Evolutionary conservation across 257 asterid genomes (phyloP).

Genomic region (Nyctanthes arbortristis): DNA sequence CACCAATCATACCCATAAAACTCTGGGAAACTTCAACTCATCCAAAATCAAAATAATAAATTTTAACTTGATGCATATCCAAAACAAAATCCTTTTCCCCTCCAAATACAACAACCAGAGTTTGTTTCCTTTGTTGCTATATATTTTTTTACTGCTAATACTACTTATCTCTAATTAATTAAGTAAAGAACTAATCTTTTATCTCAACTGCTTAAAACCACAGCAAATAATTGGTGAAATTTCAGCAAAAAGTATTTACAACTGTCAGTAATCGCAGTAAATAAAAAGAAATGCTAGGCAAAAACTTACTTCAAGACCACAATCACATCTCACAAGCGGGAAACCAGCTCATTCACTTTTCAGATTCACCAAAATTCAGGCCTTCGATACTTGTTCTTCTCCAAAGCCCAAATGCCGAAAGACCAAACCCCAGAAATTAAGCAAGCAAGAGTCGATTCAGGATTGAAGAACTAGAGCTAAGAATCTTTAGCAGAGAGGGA

Average conservation of each 20-base stretch:
- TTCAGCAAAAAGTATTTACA: neutral
- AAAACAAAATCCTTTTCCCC: slow-evolving; percentile 25
- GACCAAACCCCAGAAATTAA: slow-evolving; percentile 43
- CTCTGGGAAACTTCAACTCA: slow-evolving; percentile 28
- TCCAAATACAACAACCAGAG: slow-evolving; percentile 23
- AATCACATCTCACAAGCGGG: slow-evolving; percentile 50
- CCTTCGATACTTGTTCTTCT: slow-evolving; percentile 26
- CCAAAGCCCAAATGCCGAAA: slow-evolving; percentile 42
- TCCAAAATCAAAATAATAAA: slow-evolving; percentile 21
- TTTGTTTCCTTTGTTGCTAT: slow-evolving; percentile 12
- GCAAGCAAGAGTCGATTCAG: slow-evolving; percentile 23
- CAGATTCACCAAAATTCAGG: slow-evolving; percentile 31
- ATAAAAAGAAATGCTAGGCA: slow-evolving; percentile 13
- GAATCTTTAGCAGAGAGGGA: slow-evolving; percentile 25
- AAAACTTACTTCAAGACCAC: slow-evolving; percentile 47
- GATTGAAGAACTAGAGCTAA: slow-evolving; percentile 36
- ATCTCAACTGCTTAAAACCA: slow-evolving; percentile 33
- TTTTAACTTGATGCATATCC: no score
- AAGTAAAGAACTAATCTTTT: slow-evolving; percentile 27
- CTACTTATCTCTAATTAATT: slow-evolving; percentile 30
- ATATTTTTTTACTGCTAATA: slow-evolving; percentile 1
- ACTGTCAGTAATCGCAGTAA: slow-evolving; percentile 22
- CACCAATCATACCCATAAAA: slow-evolving; percentile 9
- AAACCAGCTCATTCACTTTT: slow-evolving; percentile 30
- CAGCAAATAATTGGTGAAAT: slow-evolving; percentile 32